These are phyloP conservation scores for Juncus effusus DNA, from an alignment of 176 grass and related monocot species.

Conservation along the genomic window DNA sequence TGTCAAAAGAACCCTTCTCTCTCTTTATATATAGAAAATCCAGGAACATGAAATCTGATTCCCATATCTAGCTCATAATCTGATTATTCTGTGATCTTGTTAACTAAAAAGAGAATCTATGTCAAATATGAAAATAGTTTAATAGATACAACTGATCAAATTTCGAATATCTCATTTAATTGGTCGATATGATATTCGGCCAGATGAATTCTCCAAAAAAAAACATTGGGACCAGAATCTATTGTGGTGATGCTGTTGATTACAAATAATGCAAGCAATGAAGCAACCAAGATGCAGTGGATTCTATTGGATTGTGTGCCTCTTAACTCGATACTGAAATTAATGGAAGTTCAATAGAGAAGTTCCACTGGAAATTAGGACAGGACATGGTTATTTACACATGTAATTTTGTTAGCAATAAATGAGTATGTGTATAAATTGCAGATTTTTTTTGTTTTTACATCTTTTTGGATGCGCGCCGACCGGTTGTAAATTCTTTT, in stretches of 20 bases:
- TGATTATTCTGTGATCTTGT: neutral
- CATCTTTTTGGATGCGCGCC: too few species aligned
- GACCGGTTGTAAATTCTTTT: too few species aligned
- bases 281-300: neutral
- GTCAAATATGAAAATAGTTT: neutral
- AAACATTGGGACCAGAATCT: slow-evolving; percentile 6
- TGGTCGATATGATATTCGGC: too few species aligned
- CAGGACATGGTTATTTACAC: too few species aligned
- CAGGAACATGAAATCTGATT: neutral
- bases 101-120: neutral
- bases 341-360: neutral
- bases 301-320: slow-evolving; percentile 20
- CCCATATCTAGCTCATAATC: neutral
- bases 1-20: too few species aligned
- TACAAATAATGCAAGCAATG: neutral
- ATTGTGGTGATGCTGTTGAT: neutral
- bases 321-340: neutral
- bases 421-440: too few species aligned
- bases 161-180: too few species aligned
- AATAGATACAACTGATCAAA: neutral
- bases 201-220: too few species aligned
- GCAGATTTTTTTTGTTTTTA: too few species aligned
- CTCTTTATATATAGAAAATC: neutral
- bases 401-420: too few species aligned
- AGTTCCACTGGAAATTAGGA: neutral